A percentile compares a stretch with the other conserved stretches of the same genome.
Evolutionary conservation across 1,284 basidiomycete species (phyloP).

Genomic region (Kalmanozyma brasiliensis): DNA sequence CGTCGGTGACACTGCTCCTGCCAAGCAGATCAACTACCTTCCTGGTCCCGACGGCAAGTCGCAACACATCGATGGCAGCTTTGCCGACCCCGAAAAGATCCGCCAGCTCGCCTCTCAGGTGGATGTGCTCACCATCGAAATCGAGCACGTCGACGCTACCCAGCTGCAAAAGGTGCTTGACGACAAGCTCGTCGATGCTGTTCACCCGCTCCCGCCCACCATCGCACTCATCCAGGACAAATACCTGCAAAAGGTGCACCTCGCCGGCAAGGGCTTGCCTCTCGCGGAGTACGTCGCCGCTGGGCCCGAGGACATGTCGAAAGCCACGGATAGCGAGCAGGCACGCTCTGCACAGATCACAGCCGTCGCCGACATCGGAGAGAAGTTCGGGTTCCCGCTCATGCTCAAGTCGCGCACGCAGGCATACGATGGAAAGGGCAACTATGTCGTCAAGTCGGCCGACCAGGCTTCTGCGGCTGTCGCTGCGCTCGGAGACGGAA

Average conservation of each 20-base stretch:
- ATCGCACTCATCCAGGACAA: slow-evolving; percentile 96
- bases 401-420: slow-evolving; percentile 96
- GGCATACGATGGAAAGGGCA: slow-evolving; percentile 96
- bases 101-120: slow-evolving; percentile 81
- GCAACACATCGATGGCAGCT: slow-evolving; percentile 87
- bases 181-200: slow-evolving; percentile 67
- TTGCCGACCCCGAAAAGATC: slow-evolving; percentile 84
- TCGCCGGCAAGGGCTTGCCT: slow-evolving; percentile 70
- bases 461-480: slow-evolving; percentile 76
- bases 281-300: slow-evolving; percentile 76
- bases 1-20: slow-evolving; percentile 80
- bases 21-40: slow-evolving; percentile 80
- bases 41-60: slow-evolving; percentile 57
- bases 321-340: slow-evolving; percentile 70
- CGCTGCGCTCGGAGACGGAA: slow-evolving; percentile 68
- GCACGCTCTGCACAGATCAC: slow-evolving; percentile 69
- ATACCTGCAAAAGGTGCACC: slow-evolving; percentile 84
- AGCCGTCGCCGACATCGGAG: slow-evolving; percentile 39
- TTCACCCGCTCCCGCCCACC: slow-evolving; percentile 86
- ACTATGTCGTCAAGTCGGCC: slow-evolving; percentile 77
- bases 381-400: slow-evolving; percentile 81
- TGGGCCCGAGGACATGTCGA: slow-evolving; percentile 70
- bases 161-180: slow-evolving; percentile 73
- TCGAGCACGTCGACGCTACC: slow-evolving; percentile 91
- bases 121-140: slow-evolving; percentile 93